Evolutionary conservation across 2,329 filamentous ascomycete species (phyloP).

Genomic region (Diaporthe sp.): DNA sequence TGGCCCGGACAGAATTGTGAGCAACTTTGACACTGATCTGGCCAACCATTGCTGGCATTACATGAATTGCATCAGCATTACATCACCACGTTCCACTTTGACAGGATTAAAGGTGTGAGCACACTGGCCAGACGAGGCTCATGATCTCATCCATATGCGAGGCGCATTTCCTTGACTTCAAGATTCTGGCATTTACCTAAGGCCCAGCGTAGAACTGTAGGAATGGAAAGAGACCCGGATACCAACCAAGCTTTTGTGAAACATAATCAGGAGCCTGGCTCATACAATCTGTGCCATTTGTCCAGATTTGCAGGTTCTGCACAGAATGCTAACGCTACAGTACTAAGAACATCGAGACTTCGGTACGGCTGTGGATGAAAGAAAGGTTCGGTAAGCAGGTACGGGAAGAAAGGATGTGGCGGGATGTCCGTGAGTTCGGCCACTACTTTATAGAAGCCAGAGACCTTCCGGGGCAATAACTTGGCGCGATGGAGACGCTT

Average conservation of each 20-base stretch:
- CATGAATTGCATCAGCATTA: conserved; percentile 14
- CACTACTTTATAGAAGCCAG: conserved; percentile 13
- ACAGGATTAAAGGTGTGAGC: not conserved
- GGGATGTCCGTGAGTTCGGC: not conserved
- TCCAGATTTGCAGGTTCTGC: not conserved
- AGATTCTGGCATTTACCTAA: not conserved
- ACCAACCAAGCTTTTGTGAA: conserved; percentile 18
- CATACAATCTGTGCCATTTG: not conserved
- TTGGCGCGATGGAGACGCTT: not conserved
- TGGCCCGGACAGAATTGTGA: not conserved
- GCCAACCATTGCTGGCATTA: conserved; percentile 17
- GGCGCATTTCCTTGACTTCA: not conserved
- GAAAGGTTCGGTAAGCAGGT: not conserved
- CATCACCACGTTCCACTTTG: not conserved
- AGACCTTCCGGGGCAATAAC: not conserved
- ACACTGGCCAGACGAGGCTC: not conserved
- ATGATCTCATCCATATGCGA: no score
- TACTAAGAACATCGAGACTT: not conserved
- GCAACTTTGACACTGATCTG: conserved; percentile 15
- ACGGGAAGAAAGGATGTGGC: not conserved
- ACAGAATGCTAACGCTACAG: not conserved
- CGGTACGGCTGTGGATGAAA: not conserved
- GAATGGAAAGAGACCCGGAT: conserved; percentile 13
- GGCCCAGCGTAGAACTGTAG: not conserved
- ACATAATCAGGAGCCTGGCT: not conserved